Evolutionary conservation across 2,329 filamentous ascomycete genomes (phyloP), one percentile per base, ranked within the genome.

Genomic region (Stagonosporopsis vannaccii): DNA sequence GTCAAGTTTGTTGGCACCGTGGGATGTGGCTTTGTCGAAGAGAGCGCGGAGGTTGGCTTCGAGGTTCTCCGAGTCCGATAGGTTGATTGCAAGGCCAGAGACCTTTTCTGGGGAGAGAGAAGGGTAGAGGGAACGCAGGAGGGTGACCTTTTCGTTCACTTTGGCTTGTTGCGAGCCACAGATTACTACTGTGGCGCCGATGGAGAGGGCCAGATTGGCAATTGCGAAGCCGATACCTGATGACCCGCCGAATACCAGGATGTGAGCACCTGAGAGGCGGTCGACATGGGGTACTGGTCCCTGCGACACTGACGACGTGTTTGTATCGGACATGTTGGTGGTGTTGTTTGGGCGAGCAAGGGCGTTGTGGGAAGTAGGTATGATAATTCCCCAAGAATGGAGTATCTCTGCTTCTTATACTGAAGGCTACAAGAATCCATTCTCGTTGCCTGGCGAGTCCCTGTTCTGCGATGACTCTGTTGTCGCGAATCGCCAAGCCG

Each of bases 161-260:
- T 83, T 83, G 37, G 73, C 44, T 28, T 80, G 74, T 37, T 78
- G 82, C 12, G 86, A 89, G n/a, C 84, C 85, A 8, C 84, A 84
- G 65, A 90, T 82, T 44, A 79, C 82, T 12, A 90, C 83, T 19
- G 66, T 71, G 36, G 82, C 83, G 32, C 84, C 84, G 47, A 82
- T 76, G 40, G 83, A 82, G 37, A 88, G 71, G 6, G 79, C 75
- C 15, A 81, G 82, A 75, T 85, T 81, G 43, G 87, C 87, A 7
- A 87, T 82, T 51, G 77, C 81, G 60, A 81, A 85, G 26, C 87
- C 88, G 37, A 90, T 88, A 41, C 87, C 87, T 28, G 84, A 82
- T 0, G 85, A 84, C 35, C 86, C 88, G 36, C 87, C 87, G 51
- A 90, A 80, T 68, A 90, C 73, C 33, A 90, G 81, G 64, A 88